Percentiles rank a stretch among this genome's conserved stretches.
These are phyloP conservation scores for Agarophyton chilense DNA, from an alignment of 23 red algal genomes.

Conservation along the genomic window DNA sequence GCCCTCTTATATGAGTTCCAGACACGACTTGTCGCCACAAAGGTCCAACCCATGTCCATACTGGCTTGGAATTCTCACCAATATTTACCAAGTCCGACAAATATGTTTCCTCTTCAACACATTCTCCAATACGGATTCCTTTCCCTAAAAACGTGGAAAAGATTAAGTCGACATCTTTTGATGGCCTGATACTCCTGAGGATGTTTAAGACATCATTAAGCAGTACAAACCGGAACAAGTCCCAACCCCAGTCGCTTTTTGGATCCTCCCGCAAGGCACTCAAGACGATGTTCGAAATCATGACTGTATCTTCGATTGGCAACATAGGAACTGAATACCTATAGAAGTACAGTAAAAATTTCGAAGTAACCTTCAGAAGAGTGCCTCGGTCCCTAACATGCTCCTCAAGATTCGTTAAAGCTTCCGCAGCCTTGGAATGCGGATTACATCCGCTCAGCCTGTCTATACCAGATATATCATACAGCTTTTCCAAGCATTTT, in stretches of 20 bases:
- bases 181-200: not conserved
- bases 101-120: not conserved
- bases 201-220: conserved; percentile 46
- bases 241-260: conserved; percentile 32
- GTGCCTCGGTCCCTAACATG: not conserved
- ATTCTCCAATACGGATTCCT: not conserved
- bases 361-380: not conserved
- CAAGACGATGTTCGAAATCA: conserved; percentile 27
- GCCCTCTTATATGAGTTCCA: not conserved
- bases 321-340: not conserved
- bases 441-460: not conserved
- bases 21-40: conserved; percentile 13
- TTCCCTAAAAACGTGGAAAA: not conserved
- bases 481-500: conserved; percentile 2
- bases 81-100: conserved; percentile 9
- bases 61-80: not conserved
- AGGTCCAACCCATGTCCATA: conserved; percentile 41
- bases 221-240: conserved; percentile 23
- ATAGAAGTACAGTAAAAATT: conserved; percentile 2
- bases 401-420: not conserved
- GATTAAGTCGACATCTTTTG: not conserved
- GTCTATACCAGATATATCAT: not conserved
- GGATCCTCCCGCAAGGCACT: conserved; percentile 6
- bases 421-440: not conserved
- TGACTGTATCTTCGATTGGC: not conserved